Evolutionary conservation across 768 basidiomycete species (phyloP).

Genomic region (Suillus lakei): DNA sequence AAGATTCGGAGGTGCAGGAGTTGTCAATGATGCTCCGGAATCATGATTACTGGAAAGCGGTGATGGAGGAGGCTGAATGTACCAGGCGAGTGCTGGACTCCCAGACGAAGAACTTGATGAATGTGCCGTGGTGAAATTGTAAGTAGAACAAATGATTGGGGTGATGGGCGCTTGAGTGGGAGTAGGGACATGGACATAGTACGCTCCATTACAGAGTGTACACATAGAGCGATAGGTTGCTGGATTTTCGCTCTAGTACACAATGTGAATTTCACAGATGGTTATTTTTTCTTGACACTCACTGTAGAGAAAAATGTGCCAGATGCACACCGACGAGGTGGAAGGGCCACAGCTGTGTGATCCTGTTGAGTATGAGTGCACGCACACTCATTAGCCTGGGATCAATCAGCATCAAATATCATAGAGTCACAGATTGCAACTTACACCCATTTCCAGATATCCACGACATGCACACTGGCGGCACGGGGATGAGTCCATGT

Average conservation of each 20-base stretch:
- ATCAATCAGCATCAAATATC: not conserved
- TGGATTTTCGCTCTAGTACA: not conserved
- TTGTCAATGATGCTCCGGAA: not conserved
- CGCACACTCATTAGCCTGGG: not conserved
- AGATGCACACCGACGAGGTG: not conserved
- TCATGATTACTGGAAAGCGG: not conserved
- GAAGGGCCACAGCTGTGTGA: not conserved
- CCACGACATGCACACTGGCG: not conserved
- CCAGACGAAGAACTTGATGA: not conserved
- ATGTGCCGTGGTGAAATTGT: not conserved
- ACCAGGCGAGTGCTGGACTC: not conserved
- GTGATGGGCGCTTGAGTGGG: not conserved
- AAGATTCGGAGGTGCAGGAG: not conserved
- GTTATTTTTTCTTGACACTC: not conserved
- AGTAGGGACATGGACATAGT: conserved; percentile 1
- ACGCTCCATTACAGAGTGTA: not conserved
- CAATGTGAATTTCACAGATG: not conserved
- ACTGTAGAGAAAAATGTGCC: not conserved
- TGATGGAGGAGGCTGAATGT: not conserved
- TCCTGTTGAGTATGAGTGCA: not conserved
- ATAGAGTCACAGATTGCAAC: not conserved
- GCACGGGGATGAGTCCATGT: not conserved
- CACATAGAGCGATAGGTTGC: not conserved
- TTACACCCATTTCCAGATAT: not conserved
- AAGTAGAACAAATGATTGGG: not conserved